phyloP scores from a whole-genome alignment of 2,329 filamentous ascomycete species.

The Neonectria hederae region DNA sequence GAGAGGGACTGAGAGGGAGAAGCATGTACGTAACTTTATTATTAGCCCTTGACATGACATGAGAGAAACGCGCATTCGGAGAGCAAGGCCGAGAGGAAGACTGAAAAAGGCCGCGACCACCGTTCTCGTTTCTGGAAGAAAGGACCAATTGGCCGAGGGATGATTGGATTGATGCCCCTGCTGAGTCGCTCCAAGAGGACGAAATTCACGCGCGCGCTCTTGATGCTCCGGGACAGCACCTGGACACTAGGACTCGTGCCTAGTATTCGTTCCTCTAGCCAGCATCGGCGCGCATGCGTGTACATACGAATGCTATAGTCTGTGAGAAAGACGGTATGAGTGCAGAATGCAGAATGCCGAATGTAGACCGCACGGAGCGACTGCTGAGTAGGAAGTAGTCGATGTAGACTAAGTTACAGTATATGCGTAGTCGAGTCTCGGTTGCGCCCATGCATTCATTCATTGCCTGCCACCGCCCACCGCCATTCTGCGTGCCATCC shows the following conservation, averaged over 20 bases:
- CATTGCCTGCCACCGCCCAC: slow-evolving; percentile 8
- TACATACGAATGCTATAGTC: neutral
- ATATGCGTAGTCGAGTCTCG: slow-evolving; percentile 1
- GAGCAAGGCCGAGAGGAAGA: neutral
- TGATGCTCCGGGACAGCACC: neutral
- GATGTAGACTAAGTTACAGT: neutral
- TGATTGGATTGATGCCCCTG: slow-evolving; percentile 24
- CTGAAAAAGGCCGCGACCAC: slow-evolving; percentile 18
- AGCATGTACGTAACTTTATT: slow-evolving; percentile 18
- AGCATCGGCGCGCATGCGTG: neutral
- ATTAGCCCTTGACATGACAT: slow-evolving; percentile 13
- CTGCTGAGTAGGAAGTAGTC: neutral
- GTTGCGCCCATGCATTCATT: neutral
- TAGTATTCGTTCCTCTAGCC: neutral
- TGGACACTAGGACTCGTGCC: neutral
- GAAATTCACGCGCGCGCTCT: slow-evolving; percentile 14
- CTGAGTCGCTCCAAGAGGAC: slow-evolving; percentile 15
- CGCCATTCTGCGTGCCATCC: slow-evolving; percentile 17
- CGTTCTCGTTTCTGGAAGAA: slow-evolving; percentile 2
- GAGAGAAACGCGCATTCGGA: slow-evolving; percentile 7
- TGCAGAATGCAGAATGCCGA: slow-evolving; percentile 11
- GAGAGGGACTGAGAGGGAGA: neutral
- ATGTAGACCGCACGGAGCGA: slow-evolving; percentile 13
- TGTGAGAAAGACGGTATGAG: slow-evolving; percentile 22
- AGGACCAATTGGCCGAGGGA: slow-evolving; percentile 16